A percentile compares a stretch with the other conserved stretches of the same genome.
Conservation (phyloP, 495 filamentous ascomycete genomes). For the Talaromyces proteolyticus region DNA sequence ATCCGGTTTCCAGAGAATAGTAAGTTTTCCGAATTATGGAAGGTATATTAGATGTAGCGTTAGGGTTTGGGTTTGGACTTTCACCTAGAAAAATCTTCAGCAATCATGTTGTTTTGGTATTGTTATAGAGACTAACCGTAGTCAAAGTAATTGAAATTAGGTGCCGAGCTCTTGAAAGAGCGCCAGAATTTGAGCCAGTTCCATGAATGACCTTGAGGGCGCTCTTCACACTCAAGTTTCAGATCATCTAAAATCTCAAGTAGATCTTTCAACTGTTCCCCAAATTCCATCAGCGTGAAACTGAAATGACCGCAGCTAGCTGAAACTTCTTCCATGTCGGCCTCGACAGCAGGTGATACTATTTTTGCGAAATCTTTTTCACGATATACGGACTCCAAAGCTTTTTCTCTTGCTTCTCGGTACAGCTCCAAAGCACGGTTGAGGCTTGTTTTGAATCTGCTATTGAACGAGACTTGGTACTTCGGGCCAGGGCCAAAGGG, state of each 20-base stretch:
- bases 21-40: conserved; percentile 13
- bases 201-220: conserved; percentile 61
- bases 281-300: conserved; percentile 82
- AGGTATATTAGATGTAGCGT: conserved; percentile 7
- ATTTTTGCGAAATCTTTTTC: conserved; percentile 62
- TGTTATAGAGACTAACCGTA: neutral
- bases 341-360: conserved; percentile 65
- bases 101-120: neutral
- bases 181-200: conserved; percentile 83
- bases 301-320: conserved; percentile 94
- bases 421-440: conserved; percentile 75
- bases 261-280: conserved; percentile 78
- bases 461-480: conserved; percentile 65
- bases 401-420: conserved; percentile 62
- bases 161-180: conserved; percentile 9
- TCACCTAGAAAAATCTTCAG: neutral
- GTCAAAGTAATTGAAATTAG: conserved; percentile 8
- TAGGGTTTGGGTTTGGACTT: conserved; percentile 8
- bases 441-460: conserved; percentile 71
- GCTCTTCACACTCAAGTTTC: conserved; percentile 58
- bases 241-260: conserved; percentile 81
- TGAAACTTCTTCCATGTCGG: conserved; percentile 92
- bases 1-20: conserved; percentile 3
- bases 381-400: conserved; percentile 72
- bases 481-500: conserved; percentile 65